Percentiles rank a stretch among this genome's conserved stretches.
Conservation (phyloP, 2,329 filamentous ascomycete genomes). For the Colletotrichum truncatum region DNA sequence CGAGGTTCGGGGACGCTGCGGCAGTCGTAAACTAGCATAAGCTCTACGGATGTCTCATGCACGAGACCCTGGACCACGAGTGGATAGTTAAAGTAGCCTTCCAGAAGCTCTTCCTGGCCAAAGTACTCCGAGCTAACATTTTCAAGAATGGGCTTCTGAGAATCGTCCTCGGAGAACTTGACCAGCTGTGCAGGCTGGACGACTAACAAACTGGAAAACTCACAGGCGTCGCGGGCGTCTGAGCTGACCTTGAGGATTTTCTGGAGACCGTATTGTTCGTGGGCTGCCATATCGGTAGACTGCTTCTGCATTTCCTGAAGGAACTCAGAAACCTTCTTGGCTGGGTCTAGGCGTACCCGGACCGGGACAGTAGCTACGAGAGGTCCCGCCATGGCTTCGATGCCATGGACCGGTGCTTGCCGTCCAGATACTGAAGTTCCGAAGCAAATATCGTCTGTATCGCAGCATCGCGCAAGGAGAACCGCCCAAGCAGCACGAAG, state of each 20-base stretch:
- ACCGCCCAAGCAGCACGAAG: conserved; percentile 51
- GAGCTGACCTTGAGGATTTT: conserved; percentile 25
- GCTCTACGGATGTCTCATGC: neutral
- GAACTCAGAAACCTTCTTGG: conserved; percentile 8
- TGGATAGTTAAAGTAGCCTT: conserved; percentile 3
- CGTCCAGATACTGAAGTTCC: conserved; percentile 46
- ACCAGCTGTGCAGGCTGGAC: conserved; percentile 33
- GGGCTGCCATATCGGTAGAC: conserved; percentile 35
- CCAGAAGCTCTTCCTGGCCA: neutral
- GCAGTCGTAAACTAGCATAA: neutral
- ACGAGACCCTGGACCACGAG: neutral
- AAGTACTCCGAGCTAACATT: neutral
- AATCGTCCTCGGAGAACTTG: neutral
- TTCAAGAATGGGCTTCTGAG: neutral
- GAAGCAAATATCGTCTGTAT: conserved; percentile 46
- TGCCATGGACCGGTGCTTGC: conserved; percentile 30
- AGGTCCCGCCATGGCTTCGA: conserved; percentile 39
- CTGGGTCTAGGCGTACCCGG: conserved; percentile 1
- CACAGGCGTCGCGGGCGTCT: conserved; percentile 29
- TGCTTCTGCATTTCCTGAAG: conserved; percentile 39
- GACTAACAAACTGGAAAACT: conserved; percentile 40
- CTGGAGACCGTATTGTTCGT: conserved; percentile 34
- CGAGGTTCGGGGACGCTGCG: neutral
- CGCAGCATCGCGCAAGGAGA: conserved; percentile 46
- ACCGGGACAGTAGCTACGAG: conserved; percentile 28